Base-by-base conservation (phyloP, 768 basidiomycete genomes). In the Tylopilus felleus region DNA sequence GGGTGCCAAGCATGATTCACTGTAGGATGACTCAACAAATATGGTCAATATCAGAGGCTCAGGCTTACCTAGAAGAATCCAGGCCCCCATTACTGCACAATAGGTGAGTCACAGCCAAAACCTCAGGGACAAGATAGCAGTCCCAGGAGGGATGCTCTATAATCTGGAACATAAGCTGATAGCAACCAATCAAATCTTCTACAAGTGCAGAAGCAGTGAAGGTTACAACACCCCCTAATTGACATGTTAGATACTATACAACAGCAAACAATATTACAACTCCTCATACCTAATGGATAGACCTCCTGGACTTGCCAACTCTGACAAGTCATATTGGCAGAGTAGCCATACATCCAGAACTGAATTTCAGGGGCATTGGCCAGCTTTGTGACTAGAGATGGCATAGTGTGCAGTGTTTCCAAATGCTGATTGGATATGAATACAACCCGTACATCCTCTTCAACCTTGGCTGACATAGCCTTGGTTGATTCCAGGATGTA, bases 341-440 rank as follows among this genome's bases (percentile, higher is more conserved):
- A 81, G 12, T 84, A 80, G 0, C 89, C 89, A 70, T 85, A 92
- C 1, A 80, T 79, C 63, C 82, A 81, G 59, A 90, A 88, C 31
- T 79, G 81, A 8, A 80, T 62, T 38, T 80, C 76, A 27, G 74
- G 70, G 4, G 68, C 66, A 21, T 78, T 75, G 25, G 63, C 67
- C 19, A 81, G 69, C 49, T 82, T 75, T 27, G 78, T 74, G 10
- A 73, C 74, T 29, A 88, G 65, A 4, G 68, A 71, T 2, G 81
- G 79, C 28, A 88, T 64, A 13, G 73, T 73, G 53, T 78, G 72
- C 9, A 90, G 55, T 1, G 67, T 74, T 40, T 64, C 64, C 52
- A 90, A 60, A 3, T 84, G 76, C 19, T 80, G 80, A 16, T 82
- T 77, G 63, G 90, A 85, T 22, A 88, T 75, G 55, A 90, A 90